phyloP scores from a whole-genome alignment of 768 basidiomycete species.

The Lactarius sanguifluus region DNA sequence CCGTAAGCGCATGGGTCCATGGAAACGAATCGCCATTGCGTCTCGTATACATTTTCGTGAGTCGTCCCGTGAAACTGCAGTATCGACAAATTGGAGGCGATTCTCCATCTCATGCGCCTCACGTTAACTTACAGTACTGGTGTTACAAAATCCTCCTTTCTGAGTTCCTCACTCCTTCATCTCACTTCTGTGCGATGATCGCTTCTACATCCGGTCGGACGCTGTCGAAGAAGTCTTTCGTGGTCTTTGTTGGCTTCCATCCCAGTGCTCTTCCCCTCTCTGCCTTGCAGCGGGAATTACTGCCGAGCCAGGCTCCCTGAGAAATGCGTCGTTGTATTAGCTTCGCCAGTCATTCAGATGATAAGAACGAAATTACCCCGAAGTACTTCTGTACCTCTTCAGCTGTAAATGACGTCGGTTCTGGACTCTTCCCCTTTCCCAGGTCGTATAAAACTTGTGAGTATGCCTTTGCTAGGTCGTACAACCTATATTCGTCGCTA shows the following conservation, averaged over 20 bases:
- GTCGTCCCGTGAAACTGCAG: not conserved
- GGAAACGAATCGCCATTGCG: not conserved
- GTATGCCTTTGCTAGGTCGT: conserved; percentile 40
- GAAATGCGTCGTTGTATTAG: not conserved
- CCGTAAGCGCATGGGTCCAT: not conserved
- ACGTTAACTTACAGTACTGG: not conserved
- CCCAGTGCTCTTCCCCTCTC: conserved; percentile 47
- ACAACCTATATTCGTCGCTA: conserved; percentile 37
- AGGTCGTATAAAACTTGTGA: conserved; percentile 39
- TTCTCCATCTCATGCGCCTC: not conserved
- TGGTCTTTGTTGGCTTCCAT: conserved; percentile 52
- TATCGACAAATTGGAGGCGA: not conserved
- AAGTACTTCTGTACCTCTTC: conserved; percentile 46
- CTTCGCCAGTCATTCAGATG: not conserved
- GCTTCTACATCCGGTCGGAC: conserved; percentile 47
- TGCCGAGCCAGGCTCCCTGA: conserved; percentile 28
- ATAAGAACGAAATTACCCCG: conserved; percentile 17
- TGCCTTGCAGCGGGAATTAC: conserved; percentile 46
- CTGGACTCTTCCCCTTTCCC: conserved; percentile 36
- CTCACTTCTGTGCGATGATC: conserved; percentile 16
- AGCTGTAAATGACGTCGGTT: conserved; percentile 46
- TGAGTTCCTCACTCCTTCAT: not conserved
- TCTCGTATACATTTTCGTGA: not conserved
- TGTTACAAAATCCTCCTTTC: not conserved
- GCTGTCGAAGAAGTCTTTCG: conserved; percentile 50